Percentiles rank a stretch among this genome's conserved stretches.
Conservation (phyloP, 495 filamentous ascomycete genomes). For the Immersiella caudata region DNA sequence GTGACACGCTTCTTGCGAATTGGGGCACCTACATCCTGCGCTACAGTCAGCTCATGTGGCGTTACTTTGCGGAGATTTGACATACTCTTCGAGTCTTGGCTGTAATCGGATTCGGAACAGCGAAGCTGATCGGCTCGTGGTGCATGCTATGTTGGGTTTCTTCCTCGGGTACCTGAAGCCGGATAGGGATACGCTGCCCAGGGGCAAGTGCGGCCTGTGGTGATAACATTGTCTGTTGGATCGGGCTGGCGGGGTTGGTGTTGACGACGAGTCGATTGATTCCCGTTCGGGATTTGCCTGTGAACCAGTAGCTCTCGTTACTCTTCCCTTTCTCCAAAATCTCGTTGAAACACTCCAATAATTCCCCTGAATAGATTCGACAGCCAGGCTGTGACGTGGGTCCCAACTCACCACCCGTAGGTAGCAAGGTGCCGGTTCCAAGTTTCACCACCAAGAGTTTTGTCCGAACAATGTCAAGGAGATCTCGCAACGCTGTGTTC, state of each 20-base stretch:
- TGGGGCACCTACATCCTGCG: conserved; percentile 12
- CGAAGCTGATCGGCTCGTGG: not conserved
- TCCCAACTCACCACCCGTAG: not conserved
- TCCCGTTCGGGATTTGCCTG: not conserved
- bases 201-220: not conserved
- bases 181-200: not conserved
- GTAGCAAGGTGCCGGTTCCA: conserved; percentile 5
- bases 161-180: not conserved
- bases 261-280: not conserved
- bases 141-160: not conserved
- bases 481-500: conserved; percentile 27
- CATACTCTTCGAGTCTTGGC: not conserved
- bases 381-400: not conserved
- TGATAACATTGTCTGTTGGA: not conserved
- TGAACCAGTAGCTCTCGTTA: conserved; percentile 22
- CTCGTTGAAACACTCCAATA: conserved; percentile 17
- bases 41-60: not conserved
- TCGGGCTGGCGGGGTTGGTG: not conserved
- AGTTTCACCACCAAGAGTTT: conserved; percentile 33
- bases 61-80: not conserved
- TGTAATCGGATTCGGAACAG: not conserved
- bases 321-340: conserved; percentile 20
- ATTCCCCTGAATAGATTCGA: conserved; percentile 18
- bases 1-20: not conserved
- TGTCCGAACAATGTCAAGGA: conserved; percentile 28